A percentile compares a stretch with the other conserved stretches of the same genome.
Evolutionary conservation across 2,329 filamentous ascomycete species (phyloP).

Genomic region (Cercospora sp.): DNA sequence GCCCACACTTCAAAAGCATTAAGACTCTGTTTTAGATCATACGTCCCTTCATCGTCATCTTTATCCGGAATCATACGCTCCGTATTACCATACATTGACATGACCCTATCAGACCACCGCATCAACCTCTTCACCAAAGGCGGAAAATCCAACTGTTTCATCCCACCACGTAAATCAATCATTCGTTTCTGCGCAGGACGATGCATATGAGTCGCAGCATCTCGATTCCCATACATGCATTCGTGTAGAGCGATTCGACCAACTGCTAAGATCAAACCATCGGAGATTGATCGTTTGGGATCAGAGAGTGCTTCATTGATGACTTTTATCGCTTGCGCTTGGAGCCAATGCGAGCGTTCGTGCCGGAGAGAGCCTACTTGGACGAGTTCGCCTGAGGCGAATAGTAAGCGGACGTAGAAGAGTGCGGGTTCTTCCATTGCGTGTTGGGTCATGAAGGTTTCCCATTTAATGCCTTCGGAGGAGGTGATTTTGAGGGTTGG

Average conservation of each 20-base stretch:
- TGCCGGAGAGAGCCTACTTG: conserved; percentile 25
- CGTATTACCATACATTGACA: conserved; percentile 37
- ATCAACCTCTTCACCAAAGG: conserved; percentile 38
- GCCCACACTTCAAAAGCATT: conserved; percentile 35
- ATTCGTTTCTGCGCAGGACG: conserved; percentile 38
- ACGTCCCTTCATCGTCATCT: conserved; percentile 22
- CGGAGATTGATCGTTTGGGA: conserved; percentile 24
- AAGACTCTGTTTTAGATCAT: conserved; percentile 32
- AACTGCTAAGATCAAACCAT: conserved; percentile 35
- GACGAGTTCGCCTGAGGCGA: conserved; percentile 38
- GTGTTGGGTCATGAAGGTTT: conserved; percentile 37
- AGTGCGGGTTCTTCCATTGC: conserved; percentile 37
- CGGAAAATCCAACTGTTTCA: conserved; percentile 34
- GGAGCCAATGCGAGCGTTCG: conserved; percentile 32
- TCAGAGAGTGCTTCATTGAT: conserved; percentile 32
- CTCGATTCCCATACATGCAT: conserved; percentile 37
- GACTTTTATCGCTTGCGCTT: conserved; percentile 31
- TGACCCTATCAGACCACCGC: conserved; percentile 37
- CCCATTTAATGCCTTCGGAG: conserved; percentile 34
- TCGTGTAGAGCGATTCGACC: conserved; percentile 39
- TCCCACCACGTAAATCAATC: conserved; percentile 38
- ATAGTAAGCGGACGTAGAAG: conserved; percentile 38
- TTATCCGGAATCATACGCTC: conserved; percentile 34
- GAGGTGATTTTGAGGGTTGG: conserved; percentile 34
- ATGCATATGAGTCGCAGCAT: conserved; percentile 34